A percentile compares a stretch with the other conserved stretches of the same genome.
Conservation (phyloP, 495 filamentous ascomycete genomes). For the Trichoderma orchidacearum region DNA sequence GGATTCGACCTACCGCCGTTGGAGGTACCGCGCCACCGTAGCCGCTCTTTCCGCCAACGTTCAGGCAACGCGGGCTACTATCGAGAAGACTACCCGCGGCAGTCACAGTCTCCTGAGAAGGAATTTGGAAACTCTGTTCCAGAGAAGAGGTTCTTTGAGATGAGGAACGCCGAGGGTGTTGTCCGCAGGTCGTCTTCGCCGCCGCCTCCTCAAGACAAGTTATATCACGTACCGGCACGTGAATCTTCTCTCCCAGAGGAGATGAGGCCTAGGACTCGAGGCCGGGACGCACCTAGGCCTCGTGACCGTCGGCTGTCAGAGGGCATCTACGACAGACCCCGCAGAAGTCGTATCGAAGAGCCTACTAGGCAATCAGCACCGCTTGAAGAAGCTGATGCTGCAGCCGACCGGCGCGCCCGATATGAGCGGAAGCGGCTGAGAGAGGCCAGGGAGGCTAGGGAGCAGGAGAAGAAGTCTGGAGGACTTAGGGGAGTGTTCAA, state of each 20-base stretch:
- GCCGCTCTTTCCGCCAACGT: not conserved
- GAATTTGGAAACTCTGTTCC: constrained; percentile 8
- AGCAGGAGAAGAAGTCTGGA: constrained; percentile 2
- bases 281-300: not conserved
- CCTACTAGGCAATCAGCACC: not conserved
- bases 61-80: not conserved
- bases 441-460: not conserved
- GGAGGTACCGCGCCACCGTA: not conserved
- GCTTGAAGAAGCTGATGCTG: not conserved
- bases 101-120: constrained; percentile 3
- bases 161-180: constrained; percentile 11
- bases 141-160: constrained; percentile 14
- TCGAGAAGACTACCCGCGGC: not conserved
- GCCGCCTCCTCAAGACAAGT: not conserved
- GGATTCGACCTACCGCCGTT: not conserved
- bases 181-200: not conserved
- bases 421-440: not conserved
- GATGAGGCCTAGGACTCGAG: constrained; percentile 3
- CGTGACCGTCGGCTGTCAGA: not conserved
- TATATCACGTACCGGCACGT: not conserved
- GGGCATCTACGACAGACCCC: not conserved
- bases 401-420: not conserved
- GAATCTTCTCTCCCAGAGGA: constrained; percentile 5
- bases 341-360: not conserved
- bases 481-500: not conserved